Base-by-base conservation (phyloP, 1,284 basidiomycete species). In the Malassezia pachydermatis region DNA sequence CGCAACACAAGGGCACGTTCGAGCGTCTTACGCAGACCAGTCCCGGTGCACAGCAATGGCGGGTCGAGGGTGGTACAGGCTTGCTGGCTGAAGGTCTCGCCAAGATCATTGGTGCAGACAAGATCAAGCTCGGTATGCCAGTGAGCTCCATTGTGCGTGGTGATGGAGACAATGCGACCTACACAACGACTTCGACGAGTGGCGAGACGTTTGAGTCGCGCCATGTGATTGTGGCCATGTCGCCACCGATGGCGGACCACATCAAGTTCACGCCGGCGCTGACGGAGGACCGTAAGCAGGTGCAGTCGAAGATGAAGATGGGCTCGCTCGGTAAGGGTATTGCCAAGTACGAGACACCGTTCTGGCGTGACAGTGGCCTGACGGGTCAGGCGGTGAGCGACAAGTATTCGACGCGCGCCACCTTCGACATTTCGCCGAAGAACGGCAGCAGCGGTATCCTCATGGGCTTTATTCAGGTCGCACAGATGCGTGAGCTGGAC, bases 191-290 rank as follows among this genome's bases (percentile, higher is more conserved):
- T 27, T 20, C 32, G 3, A 37, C 22, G 7, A 13, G 16, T 29
- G 29, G 29, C 36, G 41, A 22, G 17, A n/a, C 27, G 16, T 47
- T 24, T 38, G 14, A 14, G 36, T 19, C 19, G 4, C 14, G 19
- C 22, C 20, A 29, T 13, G 37, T 47, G 2, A 38, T 47, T 19
- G 45, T 47, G 2, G 45, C 45, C 20, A 47, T 47, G 45, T 47
- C 45, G 28, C 45, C 45, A 22, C 45, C 45, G 29, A 37, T 47
- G 27, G 45, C 45, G 8, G 45, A 22, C 20, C 19, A 16, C 11
- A 47, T 47, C 30, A 20, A 32, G n/a, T 47, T 24, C 30, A 2
- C 1, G 13, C 45, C 45, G 5, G 19, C 36, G 13, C 28, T 47
- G 16, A n/a, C 45, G 7, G 13, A 7, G 16, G 8, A 20, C 2